Base-by-base conservation (phyloP, 352 stramenopile species). In the Phytophthora kernoviae region DNA sequence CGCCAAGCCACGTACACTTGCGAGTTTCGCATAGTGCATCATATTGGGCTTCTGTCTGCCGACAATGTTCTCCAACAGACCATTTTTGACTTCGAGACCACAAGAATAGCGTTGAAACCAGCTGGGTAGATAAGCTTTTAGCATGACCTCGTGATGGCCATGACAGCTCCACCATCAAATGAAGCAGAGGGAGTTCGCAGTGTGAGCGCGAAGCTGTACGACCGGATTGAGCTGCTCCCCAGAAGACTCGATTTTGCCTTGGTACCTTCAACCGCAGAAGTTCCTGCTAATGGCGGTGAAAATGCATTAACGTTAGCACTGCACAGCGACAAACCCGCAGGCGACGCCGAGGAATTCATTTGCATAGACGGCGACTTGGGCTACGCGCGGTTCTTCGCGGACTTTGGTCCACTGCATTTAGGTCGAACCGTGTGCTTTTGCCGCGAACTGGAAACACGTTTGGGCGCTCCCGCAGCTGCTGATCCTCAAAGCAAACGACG, bases 311-410 rank as follows among this genome's bases (percentile, higher is more conserved):
- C 11, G 15, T 54, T 5, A 76, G 55, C 21, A 90, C 88, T 22
- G 4, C 30, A 44, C 7, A 10, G 20, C 17, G 34, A n/a, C 5
- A 20, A 22, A 22, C 6, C 14, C 15, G 12, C 6, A 33, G 21
- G 55, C 34, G 72, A 87, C 8, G 21, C 36, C 1, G 66, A 68
- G 2, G 30, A 70, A 12, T 65, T 70, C 27, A 12, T 81, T 24
- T 68, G 63, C 9, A 68, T 84, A 22, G 77, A 84, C 60, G 84
- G 95, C 27, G 65, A 90, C 18, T 65, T 99, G 24, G 62, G 96
- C 1, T 99, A 99, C 75, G 97, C 93, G 72, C 97, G 97, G 52
- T 99, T 99, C 73, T 99, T 98, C 75, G 84, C 98, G 6, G 97
- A 99, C 69, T 99, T 99, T 82, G 97, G 96, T 2, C 96, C 96